Evolutionary conservation across 2,329 filamentous ascomycete genomes (phyloP).

Genomic region (Eutypella sp.): DNA sequence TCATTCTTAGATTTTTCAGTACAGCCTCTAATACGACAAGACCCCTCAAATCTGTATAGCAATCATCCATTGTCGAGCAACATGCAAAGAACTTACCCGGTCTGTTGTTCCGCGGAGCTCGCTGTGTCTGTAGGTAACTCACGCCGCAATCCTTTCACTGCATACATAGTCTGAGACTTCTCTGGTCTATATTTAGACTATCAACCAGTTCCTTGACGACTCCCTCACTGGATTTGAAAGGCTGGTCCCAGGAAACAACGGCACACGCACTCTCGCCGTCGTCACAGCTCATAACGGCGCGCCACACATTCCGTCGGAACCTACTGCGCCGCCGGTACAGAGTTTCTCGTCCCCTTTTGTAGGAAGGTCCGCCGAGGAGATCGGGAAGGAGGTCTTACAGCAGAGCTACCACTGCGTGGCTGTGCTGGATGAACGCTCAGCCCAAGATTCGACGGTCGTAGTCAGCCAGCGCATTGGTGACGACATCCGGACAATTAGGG

Average conservation of each 20-base stretch:
- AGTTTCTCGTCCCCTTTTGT: not conserved
- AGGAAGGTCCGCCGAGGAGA: not conserved
- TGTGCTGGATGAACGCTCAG: not conserved
- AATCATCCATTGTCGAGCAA: not conserved
- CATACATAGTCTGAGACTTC: not conserved
- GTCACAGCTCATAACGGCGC: not conserved
- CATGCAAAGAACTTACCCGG: not conserved
- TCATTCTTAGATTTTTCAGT: too few relatives aligned
- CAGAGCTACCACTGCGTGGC: not conserved
- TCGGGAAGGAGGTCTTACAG: not conserved
- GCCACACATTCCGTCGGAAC: not conserved
- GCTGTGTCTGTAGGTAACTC: not conserved
- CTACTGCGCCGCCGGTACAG: not conserved
- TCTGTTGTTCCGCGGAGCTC: not conserved
- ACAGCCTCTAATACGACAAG: too few relatives aligned
- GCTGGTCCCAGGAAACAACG: not conserved
- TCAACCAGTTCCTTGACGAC: not conserved
- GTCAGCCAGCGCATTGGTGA: not conserved
- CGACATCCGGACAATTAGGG: not conserved
- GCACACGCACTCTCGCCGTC: not conserved
- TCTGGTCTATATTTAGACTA: not conserved
- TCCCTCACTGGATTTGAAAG: not conserved
- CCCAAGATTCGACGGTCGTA: not conserved
- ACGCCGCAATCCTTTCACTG: not conserved
- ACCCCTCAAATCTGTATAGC: too few relatives aligned